Percentiles rank a stretch among this genome's conserved stretches.
Conservation (phyloP, 306 rosid genomes). For the Cotoneaster glaucophyllus region DNA sequence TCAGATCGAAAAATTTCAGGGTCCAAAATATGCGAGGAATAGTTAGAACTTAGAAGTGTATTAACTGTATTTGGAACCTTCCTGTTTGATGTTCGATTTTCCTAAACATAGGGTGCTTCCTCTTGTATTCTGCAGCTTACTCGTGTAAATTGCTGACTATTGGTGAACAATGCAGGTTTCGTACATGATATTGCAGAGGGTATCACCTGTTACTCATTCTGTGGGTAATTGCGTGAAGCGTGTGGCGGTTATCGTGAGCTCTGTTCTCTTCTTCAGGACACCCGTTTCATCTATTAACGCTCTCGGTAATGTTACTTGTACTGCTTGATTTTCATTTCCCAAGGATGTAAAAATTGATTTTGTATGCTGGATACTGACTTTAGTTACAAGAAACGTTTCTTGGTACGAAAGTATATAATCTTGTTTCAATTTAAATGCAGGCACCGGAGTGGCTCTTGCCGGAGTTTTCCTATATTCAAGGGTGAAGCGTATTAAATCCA, state of each 20-base stretch:
- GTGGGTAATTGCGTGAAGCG: conserved; percentile 92
- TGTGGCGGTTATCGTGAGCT: conserved; percentile 90
- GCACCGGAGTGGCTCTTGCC: conserved; percentile 82
- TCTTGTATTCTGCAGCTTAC: not conserved
- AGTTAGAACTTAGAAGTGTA: not conserved
- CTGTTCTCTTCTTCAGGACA: conserved; percentile 86
- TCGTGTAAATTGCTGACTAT: conserved; percentile 6
- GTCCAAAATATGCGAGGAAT: not conserved
- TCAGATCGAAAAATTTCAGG: not conserved
- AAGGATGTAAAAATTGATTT: not conserved
- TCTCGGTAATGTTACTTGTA: conserved; percentile 47
- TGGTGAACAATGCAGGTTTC: conserved; percentile 63
- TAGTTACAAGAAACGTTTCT: not conserved
- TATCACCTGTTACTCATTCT: conserved; percentile 94
- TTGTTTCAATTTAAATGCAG: conserved; percentile 31
- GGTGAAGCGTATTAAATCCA: conserved; percentile 72
- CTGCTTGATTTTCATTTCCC: not conserved
- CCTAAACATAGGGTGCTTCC: not conserved
- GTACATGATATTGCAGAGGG: conserved; percentile 88
- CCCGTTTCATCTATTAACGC: conserved; percentile 75
- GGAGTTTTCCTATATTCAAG: conserved; percentile 94
- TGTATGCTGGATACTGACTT: not conserved
- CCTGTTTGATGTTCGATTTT: not conserved
- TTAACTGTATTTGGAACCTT: not conserved
- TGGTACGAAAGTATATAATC: not conserved